Evolutionary conservation across 1,284 basidiomycete species (phyloP), one percentile per base, ranked within the genome.

Genomic region (Puccinia polysora): DNA sequence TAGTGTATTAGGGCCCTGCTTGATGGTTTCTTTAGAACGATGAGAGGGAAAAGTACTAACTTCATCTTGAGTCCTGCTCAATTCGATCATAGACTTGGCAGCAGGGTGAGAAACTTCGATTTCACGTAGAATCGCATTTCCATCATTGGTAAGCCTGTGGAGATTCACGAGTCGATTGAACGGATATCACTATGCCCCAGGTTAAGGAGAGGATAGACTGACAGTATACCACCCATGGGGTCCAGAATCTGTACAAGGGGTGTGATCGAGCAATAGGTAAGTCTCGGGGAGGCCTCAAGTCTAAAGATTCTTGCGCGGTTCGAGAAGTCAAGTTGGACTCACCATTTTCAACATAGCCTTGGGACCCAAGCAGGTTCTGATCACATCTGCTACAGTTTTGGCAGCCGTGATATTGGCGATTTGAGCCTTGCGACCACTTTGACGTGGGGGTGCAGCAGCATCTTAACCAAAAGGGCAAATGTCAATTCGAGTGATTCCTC

Each of bases 331-430:
- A 40, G 50, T 10, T 4, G 45, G 32, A 59, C 97, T 82, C 77
- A 97, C 97, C 95, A 98, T 98, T 85, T 98, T 98, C 75, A 97
- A 84, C 95, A 97, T 98, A 52, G 94, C 88, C 80, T 96, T 95
- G 3, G 95, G 95, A 5, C 96, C 95, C 38, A 97, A 82, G 86
- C 95, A 98, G 77, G 94, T 97, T 75, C 94, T 83, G 77, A 98
- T 97, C n/a, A 98, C 93, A 84, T 97, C 95, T 76, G 95, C 91
- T 2, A 98, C 95, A 18, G 93, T 97, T 90, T 98, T 98, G 55
- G 93, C 94, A 18, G 95, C 93, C 1, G 89, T 92, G 82, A 97
- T 97, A 81, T 98, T 97, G 72, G 91, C 93, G 73, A 91, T 88
- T 83, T 97, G 93, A 2, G 95, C 94, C 83, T 97, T 97, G 77